phyloP scores from a whole-genome alignment of 1,284 basidiomycete genomes.

The Somion occarium region DNA sequence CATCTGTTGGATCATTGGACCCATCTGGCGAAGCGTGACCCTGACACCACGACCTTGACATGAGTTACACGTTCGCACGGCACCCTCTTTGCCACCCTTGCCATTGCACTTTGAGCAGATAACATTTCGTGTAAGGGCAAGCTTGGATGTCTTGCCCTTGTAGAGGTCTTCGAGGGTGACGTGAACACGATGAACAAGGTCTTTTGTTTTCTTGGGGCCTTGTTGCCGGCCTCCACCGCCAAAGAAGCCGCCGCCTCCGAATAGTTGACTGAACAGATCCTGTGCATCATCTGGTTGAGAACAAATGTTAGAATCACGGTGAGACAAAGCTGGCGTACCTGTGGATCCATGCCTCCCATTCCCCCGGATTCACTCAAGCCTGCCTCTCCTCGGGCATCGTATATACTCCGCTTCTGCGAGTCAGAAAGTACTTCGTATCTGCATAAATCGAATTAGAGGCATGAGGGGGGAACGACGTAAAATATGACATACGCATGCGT shows the following conservation, averaged over 20 bases:
- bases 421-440: constrained; percentile 96
- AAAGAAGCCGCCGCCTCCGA: constrained; percentile 63
- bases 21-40: constrained; percentile 92
- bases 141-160: constrained; percentile 97
- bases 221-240: constrained; percentile 51
- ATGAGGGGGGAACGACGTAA: too few relatives aligned
- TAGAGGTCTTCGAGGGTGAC: constrained; percentile 98
- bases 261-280: constrained; percentile 98
- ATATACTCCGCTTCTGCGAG: constrained; percentile 77
- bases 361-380: constrained; percentile 86
- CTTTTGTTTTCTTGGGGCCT: constrained; percentile 96
- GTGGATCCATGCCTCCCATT: constrained; percentile 95
- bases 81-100: constrained; percentile 96
- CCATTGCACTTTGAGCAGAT: constrained; percentile 94
- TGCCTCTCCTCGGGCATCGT: constrained; percentile 93
- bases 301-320: not conserved
- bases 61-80: constrained; percentile 75
- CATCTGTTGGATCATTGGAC: constrained; percentile 99
- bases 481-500: constrained; percentile 79
- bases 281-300: constrained; percentile 28
- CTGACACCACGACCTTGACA: constrained; percentile 94
- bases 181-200: constrained; percentile 95
- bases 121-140: constrained; percentile 93
- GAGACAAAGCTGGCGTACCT: constrained; percentile 40
- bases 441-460: not conserved